Conservation (phyloP, 2,329 filamentous ascomycete genomes). For the Calonectria fujianensis region DNA sequence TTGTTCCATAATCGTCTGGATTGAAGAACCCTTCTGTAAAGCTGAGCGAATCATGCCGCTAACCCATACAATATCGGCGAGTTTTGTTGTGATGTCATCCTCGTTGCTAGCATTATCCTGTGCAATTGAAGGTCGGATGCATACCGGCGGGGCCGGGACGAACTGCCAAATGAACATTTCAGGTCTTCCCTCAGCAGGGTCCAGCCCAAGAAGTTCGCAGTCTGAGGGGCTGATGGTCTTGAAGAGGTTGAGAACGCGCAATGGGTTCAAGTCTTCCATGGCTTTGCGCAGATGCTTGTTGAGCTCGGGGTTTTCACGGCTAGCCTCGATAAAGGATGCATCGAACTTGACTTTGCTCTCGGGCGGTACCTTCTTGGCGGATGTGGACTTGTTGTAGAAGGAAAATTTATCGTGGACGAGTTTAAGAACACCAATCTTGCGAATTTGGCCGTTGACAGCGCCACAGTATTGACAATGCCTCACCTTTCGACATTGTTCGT, state of each 20-base stretch:
- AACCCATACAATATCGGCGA: conserved; percentile 96
- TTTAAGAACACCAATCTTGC: conserved; percentile 94
- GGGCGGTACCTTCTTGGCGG: conserved; percentile 88
- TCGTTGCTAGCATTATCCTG: conserved; percentile 96
- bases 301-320: conserved; percentile 85
- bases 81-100: conserved; percentile 96
- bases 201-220: conserved; percentile 92
- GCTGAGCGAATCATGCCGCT: conserved; percentile 91
- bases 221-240: conserved; percentile 89
- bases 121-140: conserved; percentile 93
- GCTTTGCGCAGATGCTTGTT: conserved; percentile 95
- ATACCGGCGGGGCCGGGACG: conserved; percentile 93
- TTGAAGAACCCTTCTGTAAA: conserved; percentile 86
- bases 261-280: conserved; percentile 93
- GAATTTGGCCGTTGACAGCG: conserved; percentile 91
- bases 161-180: conserved; percentile 99
- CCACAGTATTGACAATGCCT: conserved; percentile 88
- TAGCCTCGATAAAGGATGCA: conserved; percentile 87
- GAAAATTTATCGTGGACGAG: conserved; percentile 95
- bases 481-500: conserved; percentile 91
- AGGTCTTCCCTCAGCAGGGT: conserved; percentile 89
- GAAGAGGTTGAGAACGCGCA: conserved; percentile 93
- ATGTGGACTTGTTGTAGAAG: conserved; percentile 90
- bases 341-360: conserved; percentile 90
- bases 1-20: conserved; percentile 96